Evolutionary conservation across 371 early-diverging fungal genomes (phyloP).

Genomic region (Mortierella sp.): DNA sequence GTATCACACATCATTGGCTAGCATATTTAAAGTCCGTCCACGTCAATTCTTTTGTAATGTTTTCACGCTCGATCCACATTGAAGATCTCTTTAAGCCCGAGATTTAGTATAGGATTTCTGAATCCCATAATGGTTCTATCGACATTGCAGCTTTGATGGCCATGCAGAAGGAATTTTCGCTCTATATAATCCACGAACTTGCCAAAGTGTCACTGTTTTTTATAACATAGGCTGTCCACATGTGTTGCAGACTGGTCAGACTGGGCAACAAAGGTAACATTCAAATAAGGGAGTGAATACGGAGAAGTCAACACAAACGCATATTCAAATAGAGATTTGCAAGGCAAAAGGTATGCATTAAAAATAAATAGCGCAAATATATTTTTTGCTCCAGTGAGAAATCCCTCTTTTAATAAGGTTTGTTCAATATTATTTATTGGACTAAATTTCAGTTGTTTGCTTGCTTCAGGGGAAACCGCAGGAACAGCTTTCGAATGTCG

Average conservation of each 20-base stretch:
- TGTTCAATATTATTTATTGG: not conserved
- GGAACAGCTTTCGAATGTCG: not conserved
- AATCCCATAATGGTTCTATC: not conserved
- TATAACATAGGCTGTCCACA: not conserved
- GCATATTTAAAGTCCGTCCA: not conserved
- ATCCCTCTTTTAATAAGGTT: conserved; percentile 21
- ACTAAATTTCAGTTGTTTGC: not conserved
- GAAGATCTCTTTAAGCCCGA: conserved; percentile 1
- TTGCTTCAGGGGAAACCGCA: not conserved
- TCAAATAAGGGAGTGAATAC: not conserved
- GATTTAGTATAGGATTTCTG: not conserved
- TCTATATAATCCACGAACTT: not conserved
- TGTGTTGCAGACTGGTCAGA: not conserved
- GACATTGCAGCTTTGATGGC: not conserved
- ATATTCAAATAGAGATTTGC: not conserved
- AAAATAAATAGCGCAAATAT: conserved; percentile 16
- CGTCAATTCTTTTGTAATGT: not conserved
- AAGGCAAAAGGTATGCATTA: not conserved
- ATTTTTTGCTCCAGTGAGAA: conserved; percentile 22
- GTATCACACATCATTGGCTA: conserved; percentile 1
- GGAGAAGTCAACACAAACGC: not conserved
- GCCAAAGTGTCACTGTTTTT: not conserved
- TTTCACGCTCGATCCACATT: conserved; percentile 1
- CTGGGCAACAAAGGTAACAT: not conserved
- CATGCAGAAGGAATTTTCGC: not conserved